Evolutionary conservation across 2,329 filamentous ascomycete species (phyloP).

Genomic region (Aspergillus awamori): DNA sequence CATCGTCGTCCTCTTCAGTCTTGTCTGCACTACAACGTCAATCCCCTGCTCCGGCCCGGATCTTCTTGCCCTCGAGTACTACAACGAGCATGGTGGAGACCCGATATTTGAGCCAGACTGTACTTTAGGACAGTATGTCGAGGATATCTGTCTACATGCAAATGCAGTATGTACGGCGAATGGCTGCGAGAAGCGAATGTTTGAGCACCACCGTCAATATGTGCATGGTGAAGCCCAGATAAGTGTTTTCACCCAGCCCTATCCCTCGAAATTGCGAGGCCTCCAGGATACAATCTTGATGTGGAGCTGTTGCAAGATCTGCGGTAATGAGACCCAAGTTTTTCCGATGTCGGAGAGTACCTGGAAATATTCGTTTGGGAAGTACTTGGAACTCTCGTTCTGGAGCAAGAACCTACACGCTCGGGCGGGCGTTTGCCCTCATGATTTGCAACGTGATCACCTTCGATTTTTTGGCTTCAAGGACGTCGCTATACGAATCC

Average conservation of each 20-base stretch:
- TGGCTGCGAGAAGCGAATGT: conserved; percentile 84
- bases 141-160: conserved; percentile 79
- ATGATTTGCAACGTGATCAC: conserved; percentile 91
- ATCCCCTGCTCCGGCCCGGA: conserved; percentile 91
- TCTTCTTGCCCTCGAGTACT: conserved; percentile 87
- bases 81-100: conserved; percentile 79
- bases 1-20: conserved; percentile 90
- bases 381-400: conserved; percentile 96
- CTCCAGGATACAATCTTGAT: conserved; percentile 80
- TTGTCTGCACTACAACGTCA: conserved; percentile 90
- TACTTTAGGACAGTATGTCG: conserved; percentile 91
- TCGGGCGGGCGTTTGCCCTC: conserved; percentile 77
- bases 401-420: conserved; percentile 83
- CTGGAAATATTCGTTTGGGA: conserved; percentile 98
- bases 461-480: conserved; percentile 89
- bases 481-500: conserved; percentile 82
- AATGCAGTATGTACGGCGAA: conserved; percentile 78
- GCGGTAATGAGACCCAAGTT: conserved; percentile 84
- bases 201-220: conserved; percentile 92
- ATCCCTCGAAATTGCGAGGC: conserved; percentile 65
- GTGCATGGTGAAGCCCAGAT: conserved; percentile 95
- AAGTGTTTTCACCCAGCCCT: conserved; percentile 83
- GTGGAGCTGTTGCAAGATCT: conserved; percentile 96
- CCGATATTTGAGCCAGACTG: conserved; percentile 78
- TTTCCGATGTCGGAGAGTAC: conserved; percentile 90